A percentile compares a stretch with the other conserved stretches of the same genome.
Conservation (phyloP, 768 basidiomycete species). For the Chalciporus sphaerocephalus region DNA sequence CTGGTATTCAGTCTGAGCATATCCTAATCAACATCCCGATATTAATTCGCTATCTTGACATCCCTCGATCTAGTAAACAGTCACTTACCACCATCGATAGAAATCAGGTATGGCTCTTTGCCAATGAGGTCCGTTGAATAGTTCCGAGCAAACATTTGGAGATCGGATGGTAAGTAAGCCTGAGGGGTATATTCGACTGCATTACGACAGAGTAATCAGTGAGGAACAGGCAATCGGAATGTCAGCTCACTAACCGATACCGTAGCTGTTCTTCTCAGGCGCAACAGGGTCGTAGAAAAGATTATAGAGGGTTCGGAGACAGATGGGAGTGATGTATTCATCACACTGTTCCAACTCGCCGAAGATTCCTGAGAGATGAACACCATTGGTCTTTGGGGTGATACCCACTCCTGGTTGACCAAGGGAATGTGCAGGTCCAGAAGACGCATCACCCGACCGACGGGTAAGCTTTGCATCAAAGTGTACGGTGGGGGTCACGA, state of each 20-base stretch:
- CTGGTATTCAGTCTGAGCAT: slow-evolving; percentile 17
- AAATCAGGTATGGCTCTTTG: slow-evolving; percentile 26
- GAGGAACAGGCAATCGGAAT: background rate
- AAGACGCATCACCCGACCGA: slow-evolving; percentile 7
- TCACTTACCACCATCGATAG: slow-evolving; percentile 35
- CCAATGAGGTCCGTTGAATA: slow-evolving; percentile 20
- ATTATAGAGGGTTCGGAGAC: slow-evolving; percentile 27
- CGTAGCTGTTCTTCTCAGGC: slow-evolving; percentile 33
- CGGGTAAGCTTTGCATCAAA: slow-evolving; percentile 24
- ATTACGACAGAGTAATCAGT: background rate
- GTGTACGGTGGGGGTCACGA: slow-evolving; percentile 35
- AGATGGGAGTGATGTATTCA: slow-evolving; percentile 28
- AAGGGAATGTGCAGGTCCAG: slow-evolving; percentile 7
- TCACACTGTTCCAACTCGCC: slow-evolving; percentile 20
- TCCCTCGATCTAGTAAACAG: background rate
- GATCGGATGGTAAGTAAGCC: slow-evolving; percentile 28
- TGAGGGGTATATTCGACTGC: slow-evolving; percentile 35
- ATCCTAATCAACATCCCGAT: slow-evolving; percentile 13
- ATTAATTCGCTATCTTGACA: background rate
- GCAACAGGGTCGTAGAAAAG: slow-evolving; percentile 25
- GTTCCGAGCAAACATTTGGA: slow-evolving; percentile 31
- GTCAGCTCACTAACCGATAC: slow-evolving; percentile 28
- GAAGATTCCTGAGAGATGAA: slow-evolving; percentile 7
- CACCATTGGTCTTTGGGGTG: slow-evolving; percentile 16
- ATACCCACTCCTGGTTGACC: slow-evolving; percentile 14